phyloP scores from a whole-genome alignment of 2,329 filamentous ascomycete species.

The Sporothrix brasiliensis region DNA sequence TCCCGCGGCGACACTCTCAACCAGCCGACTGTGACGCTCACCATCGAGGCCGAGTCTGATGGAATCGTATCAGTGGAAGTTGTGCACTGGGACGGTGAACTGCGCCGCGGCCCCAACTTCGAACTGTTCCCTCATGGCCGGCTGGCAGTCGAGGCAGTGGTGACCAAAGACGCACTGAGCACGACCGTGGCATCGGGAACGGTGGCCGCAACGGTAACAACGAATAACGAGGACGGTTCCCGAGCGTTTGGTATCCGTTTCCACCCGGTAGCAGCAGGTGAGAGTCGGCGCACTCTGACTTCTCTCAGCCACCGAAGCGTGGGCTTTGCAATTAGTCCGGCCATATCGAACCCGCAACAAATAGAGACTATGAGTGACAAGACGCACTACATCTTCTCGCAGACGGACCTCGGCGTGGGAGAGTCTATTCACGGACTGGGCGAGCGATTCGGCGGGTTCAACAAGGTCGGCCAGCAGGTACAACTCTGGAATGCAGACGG shows the following conservation, averaged over 20 bases:
- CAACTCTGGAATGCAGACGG: constrained; percentile 66
- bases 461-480: constrained; percentile 73
- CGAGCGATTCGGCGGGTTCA: constrained; percentile 75
- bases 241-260: constrained; percentile 13
- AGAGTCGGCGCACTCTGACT: constrained; percentile 46
- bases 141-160: constrained; percentile 48
- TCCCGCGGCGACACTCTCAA: constrained; percentile 60
- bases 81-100: constrained; percentile 60
- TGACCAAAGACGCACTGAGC: constrained; percentile 42
- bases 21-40: constrained; percentile 56
- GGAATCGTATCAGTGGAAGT: constrained; percentile 63
- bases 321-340: constrained; percentile 59
- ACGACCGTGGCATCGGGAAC: constrained; percentile 57
- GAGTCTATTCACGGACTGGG: constrained; percentile 75
- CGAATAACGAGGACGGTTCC: background rate
- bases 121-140: constrained; percentile 59
- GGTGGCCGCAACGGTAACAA: constrained; percentile 51
- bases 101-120: constrained; percentile 58
- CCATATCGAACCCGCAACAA: constrained; percentile 56
- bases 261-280: background rate
- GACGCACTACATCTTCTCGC: constrained; percentile 60
- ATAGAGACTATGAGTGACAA: constrained; percentile 57
- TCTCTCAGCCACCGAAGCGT: constrained; percentile 59
- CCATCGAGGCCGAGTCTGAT: constrained; percentile 60
- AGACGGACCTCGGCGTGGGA: constrained; percentile 58